Base-by-base conservation (phyloP, 306 rosid species). In the Dalbergia cultrata region DNA sequence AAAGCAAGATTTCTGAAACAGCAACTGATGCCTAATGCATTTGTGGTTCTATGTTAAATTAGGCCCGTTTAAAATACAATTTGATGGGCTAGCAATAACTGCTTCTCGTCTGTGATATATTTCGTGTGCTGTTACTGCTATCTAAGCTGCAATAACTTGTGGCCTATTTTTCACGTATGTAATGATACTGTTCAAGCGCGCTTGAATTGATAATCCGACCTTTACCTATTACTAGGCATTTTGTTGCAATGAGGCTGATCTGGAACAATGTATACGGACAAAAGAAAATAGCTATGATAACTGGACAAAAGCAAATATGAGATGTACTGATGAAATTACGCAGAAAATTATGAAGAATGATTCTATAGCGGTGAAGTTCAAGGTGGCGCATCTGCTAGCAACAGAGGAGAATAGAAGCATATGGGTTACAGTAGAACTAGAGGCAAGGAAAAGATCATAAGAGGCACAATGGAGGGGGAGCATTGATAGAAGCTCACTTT, bases 1-100 rank as follows among this genome's bases (percentile, higher is more conserved):
- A 81, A 45, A 75, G 22, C 69, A 84, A 90, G 82, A 45, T 88
- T 64, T 85, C 88, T 41, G 93, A 87, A 76, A 39, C 90, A 1
- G 81, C 79, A 47, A 85, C 82, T 71, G 92, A 80, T 53, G 88
- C 87, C 21, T 92, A 83, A 86, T 67, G 58, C 60, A 18, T 57
- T 13, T 13, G 56, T 74, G 54, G 44, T 49, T 50, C 31, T 56
- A 9, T 78, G 72, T 72, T 69, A 14, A 74, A 56, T 21, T 54
- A 61, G 62, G 63, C 53, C 77, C 56, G 21, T 66, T 22, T 72
- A 17, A 67, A 39, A 45, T 39, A 18, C 37, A 35, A 72, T 41
- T 72, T 68, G 45, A 50, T 34, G 63, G 41, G 59, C 56, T 54
- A 79, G 26, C 50, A 64, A 65, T 69, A 52, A 18, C 41, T 57